A percentile compares a stretch with the other conserved stretches of the same genome.
These are phyloP conservation scores for Triadica sebifera DNA, from an alignment of 345 rosid species.

Conservation along the genomic window DNA sequence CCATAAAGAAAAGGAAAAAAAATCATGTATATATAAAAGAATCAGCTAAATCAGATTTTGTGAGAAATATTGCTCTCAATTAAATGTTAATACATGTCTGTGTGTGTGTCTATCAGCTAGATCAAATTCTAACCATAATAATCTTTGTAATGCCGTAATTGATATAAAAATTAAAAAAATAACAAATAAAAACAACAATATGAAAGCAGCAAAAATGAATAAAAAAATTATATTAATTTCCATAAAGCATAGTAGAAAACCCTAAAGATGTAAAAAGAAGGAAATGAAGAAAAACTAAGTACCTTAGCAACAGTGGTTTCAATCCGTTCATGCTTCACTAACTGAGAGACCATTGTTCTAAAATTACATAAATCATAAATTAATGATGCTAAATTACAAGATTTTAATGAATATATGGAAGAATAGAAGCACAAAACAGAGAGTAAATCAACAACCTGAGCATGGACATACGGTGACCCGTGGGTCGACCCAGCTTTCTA, in stretches of 20 bases:
- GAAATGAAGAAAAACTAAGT: neutral
- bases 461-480: constrained; percentile 88
- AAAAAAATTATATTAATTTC: neutral
- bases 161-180: neutral
- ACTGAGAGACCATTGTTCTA: constrained; percentile 94
- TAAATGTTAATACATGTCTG: too few species aligned
- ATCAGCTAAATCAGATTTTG: too few species aligned
- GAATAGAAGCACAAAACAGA: neutral
- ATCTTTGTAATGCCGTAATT: neutral
- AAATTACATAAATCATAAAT: neutral
- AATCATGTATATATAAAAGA: too few species aligned
- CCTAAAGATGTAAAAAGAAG: constrained; percentile 9
- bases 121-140: neutral
- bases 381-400: neutral
- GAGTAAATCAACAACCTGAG: constrained; percentile 50
- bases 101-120: too few species aligned
- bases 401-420: neutral
- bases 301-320: constrained; percentile 94
- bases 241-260: constrained; percentile 25
- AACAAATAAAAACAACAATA: neutral
- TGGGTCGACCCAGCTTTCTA: constrained; percentile 76
- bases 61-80: neutral
- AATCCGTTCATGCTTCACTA: constrained; percentile 90
- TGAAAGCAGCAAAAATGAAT: neutral
- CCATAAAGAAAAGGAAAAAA: neutral